Evolutionary conservation across 2,329 filamentous ascomycete genomes (phyloP), one percentile per base, ranked within the genome.

Genomic region (Pezicula neosporulosa): DNA sequence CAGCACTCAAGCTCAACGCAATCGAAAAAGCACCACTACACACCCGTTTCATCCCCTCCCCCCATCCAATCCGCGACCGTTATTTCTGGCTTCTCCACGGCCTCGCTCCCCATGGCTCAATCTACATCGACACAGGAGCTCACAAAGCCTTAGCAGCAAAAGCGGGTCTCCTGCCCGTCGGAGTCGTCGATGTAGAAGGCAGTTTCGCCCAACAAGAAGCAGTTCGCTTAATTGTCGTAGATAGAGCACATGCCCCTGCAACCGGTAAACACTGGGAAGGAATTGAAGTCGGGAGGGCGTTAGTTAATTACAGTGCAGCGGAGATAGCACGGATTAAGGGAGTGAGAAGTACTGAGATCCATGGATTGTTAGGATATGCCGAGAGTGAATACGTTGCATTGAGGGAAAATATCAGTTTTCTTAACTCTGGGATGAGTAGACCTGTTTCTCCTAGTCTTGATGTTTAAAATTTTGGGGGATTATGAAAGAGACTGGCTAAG

Each of bases 41-140:
- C 70, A 99, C 94, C 3, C 86, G 94, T 51, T 99, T 99, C 76
- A 77, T 96, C 12, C 90, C 92, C 0, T 90, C 90, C 9, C 76
- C 81, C 0, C 84, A 89, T 24, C 92, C 93, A 1, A 94, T 97
- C 53, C 85, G 90, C 51, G 94, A 97, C 68, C 87, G 93, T 55
- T 91, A 94, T 66, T 97, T 99, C 77, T 99, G 94, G 94, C 85
- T 99, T 45, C 79, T 97, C 0, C 90, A 99, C 70, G 94, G 93
- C 9, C 83, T 97, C 10, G 85, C 86, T 21, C 90, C 94, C 0
- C 92, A 96, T 63, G 94, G 94, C 13, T 96, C 87, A 2, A 68
- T 99, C 24, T 97, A 90, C 72, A 95, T 99, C 61, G 94, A 99
- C 73, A 75, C 82, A n/a, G 94, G 94, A 39, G 93, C 93, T 3